phyloP scores from a whole-genome alignment of 371 early-diverging fungal genomes.

The Mucor ambiguus region DNA sequence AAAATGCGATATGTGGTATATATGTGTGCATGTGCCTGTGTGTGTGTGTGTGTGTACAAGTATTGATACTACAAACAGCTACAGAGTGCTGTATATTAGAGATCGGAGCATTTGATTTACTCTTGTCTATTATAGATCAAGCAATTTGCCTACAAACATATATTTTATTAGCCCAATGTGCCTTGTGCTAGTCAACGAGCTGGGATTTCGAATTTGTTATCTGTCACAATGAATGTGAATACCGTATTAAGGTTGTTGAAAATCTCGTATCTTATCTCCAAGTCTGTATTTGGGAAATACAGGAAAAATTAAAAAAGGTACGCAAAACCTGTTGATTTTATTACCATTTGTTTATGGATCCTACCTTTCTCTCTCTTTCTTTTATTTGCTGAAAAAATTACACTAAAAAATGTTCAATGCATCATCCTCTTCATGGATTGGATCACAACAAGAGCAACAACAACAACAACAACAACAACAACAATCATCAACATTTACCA shows the following conservation, averaged over 20 bases:
- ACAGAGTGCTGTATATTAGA: not conserved
- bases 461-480: not conserved
- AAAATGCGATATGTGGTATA: not conserved
- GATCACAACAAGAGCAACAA: not conserved
- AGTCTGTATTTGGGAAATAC: slow-evolving; percentile 1
- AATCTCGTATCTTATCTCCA: slow-evolving; percentile 21
- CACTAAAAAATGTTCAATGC: not conserved
- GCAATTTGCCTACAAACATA: not conserved
- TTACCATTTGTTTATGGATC: not conserved
- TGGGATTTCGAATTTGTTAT: slow-evolving; percentile 9
- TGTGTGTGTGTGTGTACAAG: not conserved
- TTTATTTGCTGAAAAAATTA: not conserved
- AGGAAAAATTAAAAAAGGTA: slow-evolving; percentile 9
- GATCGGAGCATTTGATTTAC: not conserved
- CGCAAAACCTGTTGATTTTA: not conserved
- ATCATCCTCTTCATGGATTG: not conserved
- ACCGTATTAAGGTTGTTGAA: not conserved
- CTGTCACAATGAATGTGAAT: slow-evolving; percentile 9
- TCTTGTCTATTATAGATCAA: not conserved
- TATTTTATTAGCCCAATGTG: not conserved
- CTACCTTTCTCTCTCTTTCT: not conserved
- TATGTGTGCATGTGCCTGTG: not conserved
- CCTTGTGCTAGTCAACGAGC: not conserved
- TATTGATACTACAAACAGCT: not conserved
- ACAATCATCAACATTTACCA: not conserved